These are phyloP conservation scores for Mycena kentingensis DNA, from an alignment of 768 basidiomycete genomes.

Conservation along the genomic window DNA sequence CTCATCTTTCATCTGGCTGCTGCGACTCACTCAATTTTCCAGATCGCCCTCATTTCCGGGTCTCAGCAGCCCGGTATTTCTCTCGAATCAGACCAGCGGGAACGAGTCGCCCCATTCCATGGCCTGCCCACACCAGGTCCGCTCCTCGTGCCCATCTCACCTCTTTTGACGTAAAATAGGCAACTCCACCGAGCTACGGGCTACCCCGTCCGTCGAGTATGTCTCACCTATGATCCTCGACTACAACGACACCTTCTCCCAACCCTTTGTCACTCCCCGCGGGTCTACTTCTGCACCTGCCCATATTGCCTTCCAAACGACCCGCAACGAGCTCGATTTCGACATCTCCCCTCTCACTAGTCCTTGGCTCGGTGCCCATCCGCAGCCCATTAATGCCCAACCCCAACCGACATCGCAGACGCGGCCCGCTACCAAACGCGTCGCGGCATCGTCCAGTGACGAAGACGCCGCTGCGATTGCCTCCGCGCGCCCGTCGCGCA, in stretches of 20 bases:
- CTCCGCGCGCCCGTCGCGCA: conserved; percentile 43
- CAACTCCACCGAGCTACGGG: conserved; percentile 25
- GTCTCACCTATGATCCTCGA: conserved; percentile 63
- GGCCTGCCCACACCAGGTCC: conserved; percentile 72
- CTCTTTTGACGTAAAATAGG: conserved; percentile 17
- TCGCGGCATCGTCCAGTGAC: conserved; percentile 56
- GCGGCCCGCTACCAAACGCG: conserved; percentile 42
- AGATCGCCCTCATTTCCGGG: conserved; percentile 72
- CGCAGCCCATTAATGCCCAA: conserved; percentile 30
- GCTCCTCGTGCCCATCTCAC: conserved; percentile 29
- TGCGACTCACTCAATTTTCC: conserved; percentile 6
- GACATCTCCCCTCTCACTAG: conserved; percentile 82
- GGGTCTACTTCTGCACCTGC: conserved; percentile 69
- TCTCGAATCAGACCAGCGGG: conserved; percentile 37
- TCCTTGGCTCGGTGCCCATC: conserved; percentile 73
- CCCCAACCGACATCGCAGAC: conserved; percentile 18
- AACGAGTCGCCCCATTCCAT: conserved; percentile 38
- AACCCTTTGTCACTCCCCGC: conserved; percentile 31
- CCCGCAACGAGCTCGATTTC: conserved; percentile 55
- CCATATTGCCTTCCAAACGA: conserved; percentile 66
- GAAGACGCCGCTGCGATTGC: conserved; percentile 50
- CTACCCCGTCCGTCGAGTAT: conserved; percentile 50
- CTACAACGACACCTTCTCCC: conserved; percentile 34
- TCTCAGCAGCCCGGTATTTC: conserved; percentile 43
- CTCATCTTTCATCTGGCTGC: conserved; percentile 7